These are phyloP conservation scores for Fusarium algeriense DNA, from an alignment of 2,329 filamentous ascomycete genomes.

Conservation along the genomic window DNA sequence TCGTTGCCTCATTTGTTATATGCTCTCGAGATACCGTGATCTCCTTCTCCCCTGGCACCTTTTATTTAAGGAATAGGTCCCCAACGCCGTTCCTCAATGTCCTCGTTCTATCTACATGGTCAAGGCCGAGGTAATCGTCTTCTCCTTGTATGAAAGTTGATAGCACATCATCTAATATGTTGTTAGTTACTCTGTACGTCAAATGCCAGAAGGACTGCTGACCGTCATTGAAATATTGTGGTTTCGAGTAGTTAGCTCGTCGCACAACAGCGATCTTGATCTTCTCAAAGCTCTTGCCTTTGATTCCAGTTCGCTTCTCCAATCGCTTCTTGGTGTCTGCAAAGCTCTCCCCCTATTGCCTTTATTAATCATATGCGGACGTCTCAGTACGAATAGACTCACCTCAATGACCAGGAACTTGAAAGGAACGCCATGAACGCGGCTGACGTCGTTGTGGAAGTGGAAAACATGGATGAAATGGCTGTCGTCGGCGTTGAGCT, in stretches of 20 bases:
- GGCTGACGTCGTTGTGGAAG: slow-evolving; percentile 89
- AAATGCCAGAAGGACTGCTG: background rate
- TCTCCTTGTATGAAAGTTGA: slow-evolving; percentile 64
- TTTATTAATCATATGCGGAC: slow-evolving; percentile 11
- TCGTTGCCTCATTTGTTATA: slow-evolving; percentile 17
- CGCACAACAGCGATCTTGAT: slow-evolving; percentile 92
- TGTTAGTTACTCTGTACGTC: slow-evolving; percentile 36
- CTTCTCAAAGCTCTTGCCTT: slow-evolving; percentile 98
- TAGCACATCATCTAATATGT: slow-evolving; percentile 66
- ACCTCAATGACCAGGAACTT: slow-evolving; percentile 87
- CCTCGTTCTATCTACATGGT: slow-evolving; percentile 73
- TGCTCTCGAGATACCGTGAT: slow-evolving; percentile 1
- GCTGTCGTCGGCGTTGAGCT: slow-evolving; percentile 66
- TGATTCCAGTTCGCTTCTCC: slow-evolving; percentile 91
- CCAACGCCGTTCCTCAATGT: slow-evolving; percentile 69
- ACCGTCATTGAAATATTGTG: slow-evolving; percentile 90
- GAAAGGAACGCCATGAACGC: slow-evolving; percentile 91
- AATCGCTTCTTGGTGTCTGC: slow-evolving; percentile 94
- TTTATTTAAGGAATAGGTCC: slow-evolving; percentile 70
- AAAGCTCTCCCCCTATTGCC: slow-evolving; percentile 80
- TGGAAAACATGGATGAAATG: slow-evolving; percentile 86
- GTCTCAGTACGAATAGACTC: slow-evolving; percentile 49
- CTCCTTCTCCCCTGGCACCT: slow-evolving; percentile 4
- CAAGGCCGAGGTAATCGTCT: slow-evolving; percentile 74
- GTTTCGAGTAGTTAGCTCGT: slow-evolving; percentile 78